phyloP scores from a whole-genome alignment of 2,329 filamentous ascomycete genomes.

The Lasiodiplodia gonubiensis region DNA sequence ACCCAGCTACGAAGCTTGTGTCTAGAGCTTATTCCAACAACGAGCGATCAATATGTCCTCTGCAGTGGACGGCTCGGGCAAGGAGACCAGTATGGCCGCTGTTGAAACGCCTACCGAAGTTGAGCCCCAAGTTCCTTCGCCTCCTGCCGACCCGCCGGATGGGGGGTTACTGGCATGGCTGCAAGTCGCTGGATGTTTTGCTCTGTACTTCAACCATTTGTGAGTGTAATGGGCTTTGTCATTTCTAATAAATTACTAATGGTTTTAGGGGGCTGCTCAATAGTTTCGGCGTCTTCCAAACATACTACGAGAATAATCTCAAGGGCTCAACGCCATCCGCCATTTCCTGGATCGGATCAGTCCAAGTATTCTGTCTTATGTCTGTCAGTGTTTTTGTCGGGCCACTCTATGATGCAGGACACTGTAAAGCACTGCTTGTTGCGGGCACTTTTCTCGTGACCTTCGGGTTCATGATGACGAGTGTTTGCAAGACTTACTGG shows the following conservation, averaged over 20 bases:
- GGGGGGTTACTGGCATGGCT: neutral
- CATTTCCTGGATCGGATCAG: constrained; percentile 57
- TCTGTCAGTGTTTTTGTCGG: constrained; percentile 54
- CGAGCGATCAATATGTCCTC: neutral
- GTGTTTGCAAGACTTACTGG: constrained; percentile 54
- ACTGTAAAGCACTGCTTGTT: constrained; percentile 51
- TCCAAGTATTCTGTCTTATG: constrained; percentile 56
- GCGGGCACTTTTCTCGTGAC: constrained; percentile 53
- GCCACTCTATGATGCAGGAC: constrained; percentile 56
- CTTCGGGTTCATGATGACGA: constrained; percentile 59
- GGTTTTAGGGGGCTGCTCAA: constrained; percentile 46
- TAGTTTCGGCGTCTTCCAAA: constrained; percentile 56
- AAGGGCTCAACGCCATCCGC: constrained; percentile 46
- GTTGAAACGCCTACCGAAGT: neutral
- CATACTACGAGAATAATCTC: constrained; percentile 54
- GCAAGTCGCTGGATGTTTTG: neutral
- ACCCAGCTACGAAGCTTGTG: neutral
- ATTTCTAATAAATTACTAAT: neutral
- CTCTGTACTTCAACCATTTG: constrained; percentile 3
- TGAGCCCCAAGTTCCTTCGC: neutral
- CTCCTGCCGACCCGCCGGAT: neutral
- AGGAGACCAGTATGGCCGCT: neutral
- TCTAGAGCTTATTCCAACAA: neutral
- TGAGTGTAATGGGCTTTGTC: neutral
- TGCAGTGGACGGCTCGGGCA: neutral